A percentile compares a stretch with the other conserved stretches of the same genome.
Evolutionary conservation across 2,329 filamentous ascomycete genomes (phyloP).

Genomic region (Fusarium nodosum): DNA sequence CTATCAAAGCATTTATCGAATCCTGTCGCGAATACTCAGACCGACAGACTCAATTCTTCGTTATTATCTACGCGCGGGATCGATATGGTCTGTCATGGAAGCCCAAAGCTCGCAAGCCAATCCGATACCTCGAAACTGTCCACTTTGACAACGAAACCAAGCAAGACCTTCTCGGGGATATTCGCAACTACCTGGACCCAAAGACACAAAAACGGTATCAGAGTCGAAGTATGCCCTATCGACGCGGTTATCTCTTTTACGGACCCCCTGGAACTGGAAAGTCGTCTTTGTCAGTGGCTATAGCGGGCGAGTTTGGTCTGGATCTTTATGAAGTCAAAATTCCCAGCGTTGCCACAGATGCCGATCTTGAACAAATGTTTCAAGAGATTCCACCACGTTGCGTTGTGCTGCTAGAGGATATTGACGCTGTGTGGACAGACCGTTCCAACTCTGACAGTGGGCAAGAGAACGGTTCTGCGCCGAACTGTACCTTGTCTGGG

Average conservation of each 20-base stretch:
- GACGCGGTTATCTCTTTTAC: constrained; percentile 72
- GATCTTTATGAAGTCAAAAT: constrained; percentile 65
- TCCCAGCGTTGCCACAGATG: constrained; percentile 64
- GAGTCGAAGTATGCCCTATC: constrained; percentile 61
- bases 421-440: constrained; percentile 61
- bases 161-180: constrained; percentile 62
- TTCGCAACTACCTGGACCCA: constrained; percentile 66
- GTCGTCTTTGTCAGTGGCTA: constrained; percentile 67
- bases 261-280: constrained; percentile 74
- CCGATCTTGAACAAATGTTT: constrained; percentile 65
- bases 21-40: constrained; percentile 64
- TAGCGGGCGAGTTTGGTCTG: constrained; percentile 65
- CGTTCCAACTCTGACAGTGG: constrained; percentile 37
- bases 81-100: constrained; percentile 64
- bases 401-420: constrained; percentile 68
- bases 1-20: constrained; percentile 62
- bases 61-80: constrained; percentile 63
- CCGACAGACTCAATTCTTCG: constrained; percentile 63
- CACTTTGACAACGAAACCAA: constrained; percentile 64
- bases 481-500: constrained; percentile 69
- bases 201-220: constrained; percentile 70
- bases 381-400: constrained; percentile 66
- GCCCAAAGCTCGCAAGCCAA: constrained; percentile 63
- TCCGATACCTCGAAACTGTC: constrained; percentile 64
- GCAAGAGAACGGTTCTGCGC: constrained; percentile 34